Evolutionary conservation across 345 rosid genomes (phyloP), one percentile per base, ranked within the genome.

Genomic region (Conringia planisiliqua): DNA sequence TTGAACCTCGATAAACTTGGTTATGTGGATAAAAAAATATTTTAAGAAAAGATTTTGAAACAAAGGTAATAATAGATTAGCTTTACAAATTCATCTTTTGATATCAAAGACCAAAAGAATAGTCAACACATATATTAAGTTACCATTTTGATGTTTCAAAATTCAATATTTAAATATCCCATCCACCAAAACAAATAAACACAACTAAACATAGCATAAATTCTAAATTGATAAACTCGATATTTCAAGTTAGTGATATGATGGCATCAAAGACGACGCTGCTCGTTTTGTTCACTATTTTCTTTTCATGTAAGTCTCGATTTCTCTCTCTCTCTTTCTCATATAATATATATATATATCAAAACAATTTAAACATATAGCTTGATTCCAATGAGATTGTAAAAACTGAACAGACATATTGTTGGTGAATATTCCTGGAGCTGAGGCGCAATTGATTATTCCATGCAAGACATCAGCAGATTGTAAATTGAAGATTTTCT

Each of bases 361-460:
- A 52, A 20, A 11, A 35, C 2, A 43, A 51, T 29, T 35, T 39
- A 2, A 63, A 63, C 5, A 63, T 26, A 18, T 73, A 30, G 35
- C 6, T 52, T 20, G 55, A 32, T 2, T 62, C 42, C 0, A 52
- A 29, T 64, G 7, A 0, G 20, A n/a, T 1, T 73, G 4, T 64
- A 22, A 54, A n/a, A 6, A 14, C 35, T 51, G 44, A 30, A 58
- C 42, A 74, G 67, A 16, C 14, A 10, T 14, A 13, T 46, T 48
- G 43, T 58, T 74, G 42, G 66, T 29, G 54, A 74, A 60, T 48
- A 48, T 66, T 35, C 61, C 73, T 48, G 32, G 54, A 58, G 72
- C 8, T 32, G 78, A 66, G 58, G 52, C 78, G 51, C 78, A 74
- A 27, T 27, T 58, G 52, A 74, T 74, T 11, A 2, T 58, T 66